phyloP scores from a whole-genome alignment of 176 grass and related monocot genomes.

The Carex pumila region DNA sequence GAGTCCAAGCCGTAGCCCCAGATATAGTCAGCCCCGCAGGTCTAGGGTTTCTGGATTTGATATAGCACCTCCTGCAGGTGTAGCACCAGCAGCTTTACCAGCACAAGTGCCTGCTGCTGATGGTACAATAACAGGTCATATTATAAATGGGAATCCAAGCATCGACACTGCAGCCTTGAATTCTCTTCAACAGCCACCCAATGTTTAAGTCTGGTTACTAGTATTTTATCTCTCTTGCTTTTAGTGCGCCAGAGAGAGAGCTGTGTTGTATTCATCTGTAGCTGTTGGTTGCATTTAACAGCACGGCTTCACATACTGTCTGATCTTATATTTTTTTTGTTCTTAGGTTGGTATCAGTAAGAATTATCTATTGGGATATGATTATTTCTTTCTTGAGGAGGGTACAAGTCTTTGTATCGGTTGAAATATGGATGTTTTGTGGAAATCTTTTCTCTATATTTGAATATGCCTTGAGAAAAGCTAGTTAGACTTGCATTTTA shows the following conservation, averaged over 20 bases:
- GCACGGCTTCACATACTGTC: background rate
- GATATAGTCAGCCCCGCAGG: constrained; percentile 33
- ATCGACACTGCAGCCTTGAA: background rate
- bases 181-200: background rate
- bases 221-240: background rate
- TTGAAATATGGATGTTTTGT: background rate
- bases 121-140: background rate
- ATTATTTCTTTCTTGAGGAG: background rate
- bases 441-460: background rate
- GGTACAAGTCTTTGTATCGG: background rate
- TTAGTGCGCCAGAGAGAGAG: background rate
- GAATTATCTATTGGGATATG: background rate
- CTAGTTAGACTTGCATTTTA: too few species aligned
- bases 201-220: background rate
- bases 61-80: constrained; percentile 33
- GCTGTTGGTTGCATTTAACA: background rate
- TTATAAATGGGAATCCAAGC: background rate
- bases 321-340: background rate
- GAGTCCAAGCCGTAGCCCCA: constrained; percentile 49
- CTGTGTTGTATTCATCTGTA: background rate
- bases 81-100: constrained; percentile 22
- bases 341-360: background rate
- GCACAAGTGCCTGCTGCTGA: background rate
- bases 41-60: constrained; percentile 54
- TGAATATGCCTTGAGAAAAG: background rate